phyloP scores from a whole-genome alignment of 1,139 yeast species.

The Hanseniaspora uvarum region DNA sequence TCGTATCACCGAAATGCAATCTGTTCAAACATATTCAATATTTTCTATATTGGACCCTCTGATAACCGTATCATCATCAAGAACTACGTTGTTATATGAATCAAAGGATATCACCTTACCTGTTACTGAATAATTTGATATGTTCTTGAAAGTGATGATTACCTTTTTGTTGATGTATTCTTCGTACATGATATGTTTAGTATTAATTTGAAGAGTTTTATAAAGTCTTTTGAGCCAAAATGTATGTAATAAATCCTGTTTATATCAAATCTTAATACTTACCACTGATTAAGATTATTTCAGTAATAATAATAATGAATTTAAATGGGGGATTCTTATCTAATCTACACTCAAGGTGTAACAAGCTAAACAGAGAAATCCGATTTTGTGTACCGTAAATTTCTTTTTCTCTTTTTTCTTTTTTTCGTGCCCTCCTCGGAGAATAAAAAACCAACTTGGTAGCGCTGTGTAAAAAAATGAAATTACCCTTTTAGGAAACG shows the following conservation, averaged over 20 bases:
- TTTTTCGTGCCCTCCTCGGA: not conserved
- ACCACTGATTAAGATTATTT: too few relatives aligned
- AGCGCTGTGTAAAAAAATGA: not conserved
- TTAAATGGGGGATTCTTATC: too few relatives aligned
- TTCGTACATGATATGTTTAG: not conserved
- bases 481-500: not conserved
- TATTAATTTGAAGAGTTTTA: too few relatives aligned
- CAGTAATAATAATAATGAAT: too few relatives aligned
- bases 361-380: too few relatives aligned
- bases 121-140: not conserved
- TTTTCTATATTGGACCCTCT: conserved; percentile 14
- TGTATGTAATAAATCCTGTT: too few relatives aligned
- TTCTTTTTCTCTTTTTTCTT: not conserved
- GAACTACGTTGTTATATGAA: conserved; percentile 6
- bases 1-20: too few relatives aligned
- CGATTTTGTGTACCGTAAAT: too few relatives aligned
- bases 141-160: conserved; percentile 3
- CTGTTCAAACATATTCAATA: not conserved
- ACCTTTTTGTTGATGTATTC: conserved; percentile 10
- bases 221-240: too few relatives aligned
- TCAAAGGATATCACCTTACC: conserved; percentile 10
- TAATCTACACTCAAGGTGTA: too few relatives aligned
- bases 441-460: not conserved
- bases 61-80: not conserved
- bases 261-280: too few relatives aligned